Evolutionary conservation across 768 basidiomycete species (phyloP).

Genomic region (Tylopilus cervinicoccineus): DNA sequence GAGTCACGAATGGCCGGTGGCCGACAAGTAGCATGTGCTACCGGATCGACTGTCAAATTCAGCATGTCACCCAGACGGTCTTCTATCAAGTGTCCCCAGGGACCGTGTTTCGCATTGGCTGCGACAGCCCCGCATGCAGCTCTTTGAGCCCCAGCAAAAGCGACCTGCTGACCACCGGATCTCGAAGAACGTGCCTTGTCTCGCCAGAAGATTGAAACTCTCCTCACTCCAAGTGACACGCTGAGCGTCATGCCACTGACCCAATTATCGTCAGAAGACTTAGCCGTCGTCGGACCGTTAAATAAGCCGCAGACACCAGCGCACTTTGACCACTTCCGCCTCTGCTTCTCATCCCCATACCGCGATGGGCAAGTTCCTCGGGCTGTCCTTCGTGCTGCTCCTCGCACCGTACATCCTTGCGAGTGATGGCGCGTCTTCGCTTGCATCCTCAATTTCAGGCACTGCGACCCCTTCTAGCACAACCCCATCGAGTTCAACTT

Average conservation of each 20-base stretch:
- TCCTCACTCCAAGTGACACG: neutral
- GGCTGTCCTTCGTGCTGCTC: constrained; percentile 16
- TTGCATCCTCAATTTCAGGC: neutral
- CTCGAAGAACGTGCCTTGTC: neutral
- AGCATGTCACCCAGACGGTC: neutral
- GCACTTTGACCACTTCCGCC: neutral
- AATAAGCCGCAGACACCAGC: neutral
- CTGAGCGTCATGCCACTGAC: neutral
- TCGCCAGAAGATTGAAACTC: no score
- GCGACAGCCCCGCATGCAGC: neutral
- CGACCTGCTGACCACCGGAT: constrained; percentile 3
- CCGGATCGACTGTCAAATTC: neutral
- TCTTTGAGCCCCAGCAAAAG: neutral
- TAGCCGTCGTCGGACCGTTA: neutral
- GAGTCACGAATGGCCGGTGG: no score
- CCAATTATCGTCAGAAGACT: neutral
- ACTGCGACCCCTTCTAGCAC: neutral
- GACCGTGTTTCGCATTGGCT: neutral
- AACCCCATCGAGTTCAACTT: neutral
- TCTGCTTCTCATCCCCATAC: no score
- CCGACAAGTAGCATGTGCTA: neutral
- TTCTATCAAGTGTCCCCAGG: neutral
- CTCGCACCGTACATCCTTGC: constrained; percentile 4
- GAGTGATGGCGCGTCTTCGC: neutral
- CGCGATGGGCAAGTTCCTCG: constrained; percentile 18